Evolutionary conservation across 148 eudicot species (phyloP).

Genomic region (Silene latifolia): DNA sequence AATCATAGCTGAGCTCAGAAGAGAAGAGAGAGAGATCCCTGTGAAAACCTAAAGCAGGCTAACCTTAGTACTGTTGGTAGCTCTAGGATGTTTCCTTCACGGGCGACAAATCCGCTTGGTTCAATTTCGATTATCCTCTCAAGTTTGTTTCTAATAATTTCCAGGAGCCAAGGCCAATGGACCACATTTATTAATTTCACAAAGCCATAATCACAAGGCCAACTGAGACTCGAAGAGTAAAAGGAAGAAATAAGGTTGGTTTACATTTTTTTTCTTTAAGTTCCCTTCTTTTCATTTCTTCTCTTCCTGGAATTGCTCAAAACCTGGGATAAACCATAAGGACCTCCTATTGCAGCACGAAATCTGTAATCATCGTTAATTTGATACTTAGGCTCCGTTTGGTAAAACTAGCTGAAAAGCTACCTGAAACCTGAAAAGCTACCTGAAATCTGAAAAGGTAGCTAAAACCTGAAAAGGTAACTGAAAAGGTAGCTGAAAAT

Average conservation of each 20-base stretch:
- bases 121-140: conserved; percentile 33
- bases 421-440: too few relatives aligned
- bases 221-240: too few relatives aligned
- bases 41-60: conserved; percentile 16
- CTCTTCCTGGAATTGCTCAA: background rate
- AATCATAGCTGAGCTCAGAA: conserved; percentile 37
- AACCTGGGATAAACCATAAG: background rate
- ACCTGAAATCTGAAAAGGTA: too few relatives aligned
- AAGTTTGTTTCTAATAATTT: conserved; percentile 23
- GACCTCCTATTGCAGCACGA: background rate
- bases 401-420: too few relatives aligned
- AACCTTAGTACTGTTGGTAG: conserved; percentile 15
- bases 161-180: conserved; percentile 70
- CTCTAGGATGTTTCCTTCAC: conserved; percentile 33
- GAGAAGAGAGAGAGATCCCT: conserved; percentile 27
- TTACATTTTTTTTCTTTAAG: background rate
- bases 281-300: background rate
- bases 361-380: background rate
- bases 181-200: conserved; percentile 70
- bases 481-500: too few relatives aligned
- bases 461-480: too few relatives aligned
- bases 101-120: conserved; percentile 27
- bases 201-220: too few relatives aligned
- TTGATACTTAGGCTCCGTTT: too few relatives aligned
- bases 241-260: conserved; percentile 69